phyloP scores from a whole-genome alignment of 805 yeast species.

The Nakazawaea siamensis region DNA sequence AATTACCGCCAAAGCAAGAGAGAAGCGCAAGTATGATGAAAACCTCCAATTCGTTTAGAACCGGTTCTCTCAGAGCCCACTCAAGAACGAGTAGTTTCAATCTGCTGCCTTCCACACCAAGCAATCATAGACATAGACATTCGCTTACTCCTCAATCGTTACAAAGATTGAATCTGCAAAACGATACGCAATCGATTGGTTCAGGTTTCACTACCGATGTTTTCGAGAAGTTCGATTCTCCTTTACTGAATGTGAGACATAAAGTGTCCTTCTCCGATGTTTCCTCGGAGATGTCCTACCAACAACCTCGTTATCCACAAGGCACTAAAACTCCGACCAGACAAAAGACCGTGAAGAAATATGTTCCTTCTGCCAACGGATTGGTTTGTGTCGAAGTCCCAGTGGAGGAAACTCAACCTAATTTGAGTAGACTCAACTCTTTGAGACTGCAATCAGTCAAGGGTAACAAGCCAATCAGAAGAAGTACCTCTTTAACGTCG shows the following conservation, averaged over 20 bases:
- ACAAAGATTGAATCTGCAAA: conserved; percentile 7
- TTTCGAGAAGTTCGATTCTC: background rate
- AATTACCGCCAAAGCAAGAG: conserved; percentile 22
- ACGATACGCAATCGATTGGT: conserved; percentile 1
- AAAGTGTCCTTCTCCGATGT: conserved; percentile 16
- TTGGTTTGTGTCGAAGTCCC: conserved; percentile 66
- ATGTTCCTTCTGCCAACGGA: conserved; percentile 70
- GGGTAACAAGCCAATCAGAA: conserved; percentile 2
- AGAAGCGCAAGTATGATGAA: conserved; percentile 13
- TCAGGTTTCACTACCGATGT: conserved; percentile 1
- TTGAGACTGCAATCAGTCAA: no score
- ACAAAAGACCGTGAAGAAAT: conserved; percentile 51
- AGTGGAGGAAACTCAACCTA: conserved; percentile 20
- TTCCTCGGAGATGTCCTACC: conserved; percentile 6
- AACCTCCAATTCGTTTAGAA: background rate
- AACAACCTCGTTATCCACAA: background rate
- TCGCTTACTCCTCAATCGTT: conserved; percentile 16
- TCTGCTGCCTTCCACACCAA: conserved; percentile 9
- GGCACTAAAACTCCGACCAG: background rate
- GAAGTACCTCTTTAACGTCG: conserved; percentile 16
- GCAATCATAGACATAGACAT: conserved; percentile 1
- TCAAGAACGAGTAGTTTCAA: conserved; percentile 13
- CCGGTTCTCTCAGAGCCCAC: conserved; percentile 13
- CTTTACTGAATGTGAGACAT: conserved; percentile 11
- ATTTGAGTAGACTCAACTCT: conserved; percentile 5